A percentile compares a stretch with the other conserved stretches of the same genome.
Conservation (phyloP, 106 monocot genomes). For the Dendrobium nobile region DNA sequence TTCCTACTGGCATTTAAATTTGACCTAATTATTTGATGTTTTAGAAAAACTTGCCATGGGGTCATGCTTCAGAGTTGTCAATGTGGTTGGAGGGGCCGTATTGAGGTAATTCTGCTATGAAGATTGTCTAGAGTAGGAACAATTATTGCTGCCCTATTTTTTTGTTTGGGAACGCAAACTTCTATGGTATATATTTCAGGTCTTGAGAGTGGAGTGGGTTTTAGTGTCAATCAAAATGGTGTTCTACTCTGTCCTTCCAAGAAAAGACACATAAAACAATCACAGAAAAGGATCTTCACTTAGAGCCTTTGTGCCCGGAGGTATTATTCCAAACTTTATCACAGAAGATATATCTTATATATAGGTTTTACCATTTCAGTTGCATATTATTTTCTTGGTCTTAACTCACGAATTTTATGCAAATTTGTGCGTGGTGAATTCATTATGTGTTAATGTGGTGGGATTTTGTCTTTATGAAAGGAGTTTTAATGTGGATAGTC, state of each 20-base stretch:
- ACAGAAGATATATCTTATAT: not conserved
- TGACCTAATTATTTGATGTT: not conserved
- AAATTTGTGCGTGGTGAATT: not conserved
- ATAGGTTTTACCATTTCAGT: not conserved
- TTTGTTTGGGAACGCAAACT: not conserved
- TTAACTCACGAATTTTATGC: not conserved
- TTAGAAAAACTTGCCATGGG: constrained; percentile 41
- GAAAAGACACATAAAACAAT: constrained; percentile 33
- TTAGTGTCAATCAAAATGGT: not conserved
- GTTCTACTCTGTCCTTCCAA: constrained; percentile 1
- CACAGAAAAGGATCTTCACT: constrained; percentile 47
- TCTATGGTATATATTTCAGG: constrained; percentile 14
- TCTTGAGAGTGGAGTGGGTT: constrained; percentile 15
- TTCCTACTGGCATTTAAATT: not conserved
- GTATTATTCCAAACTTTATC: constrained; percentile 19
- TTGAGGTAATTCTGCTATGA: constrained; percentile 28
- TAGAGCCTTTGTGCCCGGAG: constrained; percentile 71
- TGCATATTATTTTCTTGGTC: not conserved
- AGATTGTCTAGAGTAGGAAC: not conserved
- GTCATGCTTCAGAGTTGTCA: constrained; percentile 65
- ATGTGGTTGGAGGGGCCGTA: constrained; percentile 66
- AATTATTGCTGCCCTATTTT: not conserved
- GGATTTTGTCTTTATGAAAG: not conserved
- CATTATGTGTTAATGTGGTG: constrained; percentile 1
- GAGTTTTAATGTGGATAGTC: not conserved